These are phyloP conservation scores for Baorangia bicolor DNA, from an alignment of 768 basidiomycete genomes.

Conservation along the genomic window DNA sequence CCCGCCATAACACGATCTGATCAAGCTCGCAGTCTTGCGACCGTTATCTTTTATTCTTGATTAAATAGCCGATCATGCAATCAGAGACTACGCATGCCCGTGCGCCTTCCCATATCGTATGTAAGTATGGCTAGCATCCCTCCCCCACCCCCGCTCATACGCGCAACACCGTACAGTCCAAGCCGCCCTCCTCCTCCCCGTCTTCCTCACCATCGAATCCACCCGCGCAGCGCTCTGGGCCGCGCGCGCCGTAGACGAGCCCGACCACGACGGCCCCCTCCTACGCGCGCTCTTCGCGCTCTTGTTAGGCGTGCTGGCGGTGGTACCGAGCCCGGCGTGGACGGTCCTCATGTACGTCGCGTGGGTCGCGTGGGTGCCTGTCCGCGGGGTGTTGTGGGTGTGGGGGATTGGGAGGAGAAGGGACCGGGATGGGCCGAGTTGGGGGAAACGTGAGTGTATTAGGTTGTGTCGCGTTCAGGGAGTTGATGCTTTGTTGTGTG, in stretches of 20 bases:
- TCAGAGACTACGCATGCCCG: neutral
- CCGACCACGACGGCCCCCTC: neutral
- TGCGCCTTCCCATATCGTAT: neutral
- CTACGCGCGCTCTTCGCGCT: neutral
- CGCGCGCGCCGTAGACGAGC: neutral
- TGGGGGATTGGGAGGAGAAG: slow-evolving; percentile 19
- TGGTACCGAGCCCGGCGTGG: slow-evolving; percentile 5
- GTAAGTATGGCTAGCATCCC: too few relatives aligned
- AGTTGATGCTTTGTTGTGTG: too few relatives aligned
- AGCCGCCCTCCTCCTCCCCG: slow-evolving; percentile 4
- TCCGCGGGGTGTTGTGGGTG: slow-evolving; percentile 11
- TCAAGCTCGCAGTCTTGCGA: neutral
- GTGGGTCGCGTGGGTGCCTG: neutral
- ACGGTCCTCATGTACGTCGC: neutral
- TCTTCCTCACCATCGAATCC: slow-evolving; percentile 14
- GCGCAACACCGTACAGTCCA: slow-evolving; percentile 6
- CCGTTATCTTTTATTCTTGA: neutral
- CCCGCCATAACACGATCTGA: neutral
- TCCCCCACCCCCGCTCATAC: neutral
- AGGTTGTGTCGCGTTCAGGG: too few relatives aligned
- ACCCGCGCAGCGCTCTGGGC: slow-evolving; percentile 1
- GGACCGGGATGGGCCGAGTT: too few relatives aligned
- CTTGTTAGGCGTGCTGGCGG: neutral
- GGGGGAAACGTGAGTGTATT: neutral
- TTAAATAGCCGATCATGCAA: neutral